These are phyloP conservation scores for Taiwanofungus camphoratus DNA, from an alignment of 1,284 basidiomycete species.

Conservation along the genomic window DNA sequence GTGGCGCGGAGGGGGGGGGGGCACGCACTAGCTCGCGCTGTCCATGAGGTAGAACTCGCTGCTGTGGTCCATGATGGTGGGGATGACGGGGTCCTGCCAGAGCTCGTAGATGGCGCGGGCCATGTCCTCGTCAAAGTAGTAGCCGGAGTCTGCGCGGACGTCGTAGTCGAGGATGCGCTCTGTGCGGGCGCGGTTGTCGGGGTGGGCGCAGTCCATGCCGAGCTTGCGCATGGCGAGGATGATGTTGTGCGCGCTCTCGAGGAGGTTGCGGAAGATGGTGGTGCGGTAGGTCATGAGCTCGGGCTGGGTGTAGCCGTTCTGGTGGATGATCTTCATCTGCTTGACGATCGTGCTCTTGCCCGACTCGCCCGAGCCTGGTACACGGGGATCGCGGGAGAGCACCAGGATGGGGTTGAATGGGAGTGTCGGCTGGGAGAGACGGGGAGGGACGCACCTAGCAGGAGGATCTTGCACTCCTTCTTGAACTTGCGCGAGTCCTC, in stretches of 20 bases:
- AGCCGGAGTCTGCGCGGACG: constrained; percentile 31
- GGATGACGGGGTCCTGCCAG: constrained; percentile 90
- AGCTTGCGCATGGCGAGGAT: constrained; percentile 89
- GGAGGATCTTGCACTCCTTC: constrained; percentile 91
- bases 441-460: constrained; percentile 84
- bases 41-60: constrained; percentile 98
- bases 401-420: no score
- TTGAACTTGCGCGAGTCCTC: constrained; percentile 72
- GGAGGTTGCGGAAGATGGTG: constrained; percentile 80
- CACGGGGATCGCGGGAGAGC: constrained; percentile 4
- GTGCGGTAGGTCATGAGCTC: constrained; percentile 80
- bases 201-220: constrained; percentile 76
- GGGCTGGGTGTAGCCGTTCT: constrained; percentile 82
- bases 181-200: constrained; percentile 61
- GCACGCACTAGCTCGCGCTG: constrained; percentile 80
- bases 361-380: constrained; percentile 74
- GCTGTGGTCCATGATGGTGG: constrained; percentile 79
- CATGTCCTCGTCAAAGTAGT: constrained; percentile 56
- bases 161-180: constrained; percentile 61
- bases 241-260: constrained; percentile 88
- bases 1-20: neutral
- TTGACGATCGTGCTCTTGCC: constrained; percentile 97
- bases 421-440: no score
- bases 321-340: constrained; percentile 99
- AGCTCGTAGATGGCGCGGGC: constrained; percentile 77